Base-by-base conservation (phyloP, 768 basidiomycete genomes). In the Suillus placidus region DNA sequence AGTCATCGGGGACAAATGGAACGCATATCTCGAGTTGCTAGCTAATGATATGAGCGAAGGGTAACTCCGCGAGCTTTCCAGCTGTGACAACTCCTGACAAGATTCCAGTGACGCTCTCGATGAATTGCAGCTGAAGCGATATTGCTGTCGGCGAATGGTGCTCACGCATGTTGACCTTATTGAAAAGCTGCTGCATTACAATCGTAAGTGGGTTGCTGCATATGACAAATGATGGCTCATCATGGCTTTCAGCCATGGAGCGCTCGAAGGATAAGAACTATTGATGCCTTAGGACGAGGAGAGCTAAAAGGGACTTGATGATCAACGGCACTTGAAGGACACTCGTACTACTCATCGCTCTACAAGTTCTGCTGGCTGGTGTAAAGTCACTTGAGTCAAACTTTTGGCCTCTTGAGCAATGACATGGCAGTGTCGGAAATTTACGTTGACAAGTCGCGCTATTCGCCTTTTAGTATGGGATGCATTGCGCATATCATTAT, bases 71-170 rank as follows among this genome's bases (percentile, higher is more conserved):
- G 38, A 1, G 26, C 47, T 61, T 13, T 18, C 47, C 57, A 30
- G 43, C 66, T 55, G 26, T 57, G 35, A 40, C 58, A 30, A 4
- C 67, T 64, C 23, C 32, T 58, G 58, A 34, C 55, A 35, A 9
- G 13, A 43, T 26, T 26, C 1, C 69, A 97, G 95, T 71, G 94
- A 97, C 63, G 94, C 95, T 6, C 84, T 97, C 52, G 94, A 96
- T 67, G 88, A 92, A 71, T 81, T 97, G 2, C 92, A 95, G 69
- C 80, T 99, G 54, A 96, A 94, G 78, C 82, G 97, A 63, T 99
- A 99, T 74, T 99, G 97, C 79, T 98, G 97, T 79, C 85, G 96
- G 55, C 87, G 97, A 56, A 99, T 98, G 97, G 93, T 99, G 6
- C 81, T 98, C 62, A 98, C 97, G 0, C 97, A 99, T 76, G 97